These are phyloP conservation scores for Eutypella sp. DNA, from an alignment of 2,329 filamentous ascomycete species.

Conservation along the genomic window DNA sequence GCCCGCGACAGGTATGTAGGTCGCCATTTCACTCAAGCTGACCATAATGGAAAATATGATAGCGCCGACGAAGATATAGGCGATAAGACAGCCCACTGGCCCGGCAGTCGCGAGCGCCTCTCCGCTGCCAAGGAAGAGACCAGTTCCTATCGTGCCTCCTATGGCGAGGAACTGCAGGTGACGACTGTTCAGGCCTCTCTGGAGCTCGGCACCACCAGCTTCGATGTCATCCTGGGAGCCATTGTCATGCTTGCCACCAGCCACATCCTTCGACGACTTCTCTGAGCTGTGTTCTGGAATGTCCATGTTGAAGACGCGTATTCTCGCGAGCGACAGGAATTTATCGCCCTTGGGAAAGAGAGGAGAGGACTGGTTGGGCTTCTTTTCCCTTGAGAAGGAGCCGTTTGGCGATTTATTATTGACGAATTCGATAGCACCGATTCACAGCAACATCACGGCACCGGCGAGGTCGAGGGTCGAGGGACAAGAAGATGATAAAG, in stretches of 20 bases:
- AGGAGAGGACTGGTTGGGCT: background rate
- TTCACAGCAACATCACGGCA: too few relatives aligned
- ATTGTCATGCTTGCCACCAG: too few relatives aligned
- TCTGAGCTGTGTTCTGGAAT: background rate
- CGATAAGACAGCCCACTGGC: slow-evolving; percentile 62
- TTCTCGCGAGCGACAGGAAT: too few relatives aligned
- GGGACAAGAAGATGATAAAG: too few relatives aligned
- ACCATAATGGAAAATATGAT: slow-evolving; percentile 74
- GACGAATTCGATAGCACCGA: background rate
- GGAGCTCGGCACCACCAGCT: slow-evolving; percentile 24
- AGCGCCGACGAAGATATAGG: slow-evolving; percentile 64
- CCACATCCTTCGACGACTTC: background rate
- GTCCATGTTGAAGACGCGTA: background rate
- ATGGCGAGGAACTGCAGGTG: slow-evolving; percentile 33
- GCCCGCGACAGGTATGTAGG: slow-evolving; percentile 71
- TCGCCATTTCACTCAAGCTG: slow-evolving; percentile 66
- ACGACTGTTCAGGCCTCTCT: slow-evolving; percentile 27
- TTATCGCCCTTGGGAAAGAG: background rate
- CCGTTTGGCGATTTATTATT: background rate
- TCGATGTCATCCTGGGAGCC: slow-evolving; percentile 21
- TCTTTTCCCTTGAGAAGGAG: too few relatives aligned
- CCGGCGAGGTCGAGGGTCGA: too few relatives aligned
- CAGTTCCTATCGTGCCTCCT: slow-evolving; percentile 64
- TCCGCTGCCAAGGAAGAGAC: slow-evolving; percentile 66
- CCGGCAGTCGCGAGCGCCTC: slow-evolving; percentile 57